These are phyloP conservation scores for Colletotrichum gloeosporioides DNA, from an alignment of 2,329 filamentous ascomycete species.

Conservation along the genomic window DNA sequence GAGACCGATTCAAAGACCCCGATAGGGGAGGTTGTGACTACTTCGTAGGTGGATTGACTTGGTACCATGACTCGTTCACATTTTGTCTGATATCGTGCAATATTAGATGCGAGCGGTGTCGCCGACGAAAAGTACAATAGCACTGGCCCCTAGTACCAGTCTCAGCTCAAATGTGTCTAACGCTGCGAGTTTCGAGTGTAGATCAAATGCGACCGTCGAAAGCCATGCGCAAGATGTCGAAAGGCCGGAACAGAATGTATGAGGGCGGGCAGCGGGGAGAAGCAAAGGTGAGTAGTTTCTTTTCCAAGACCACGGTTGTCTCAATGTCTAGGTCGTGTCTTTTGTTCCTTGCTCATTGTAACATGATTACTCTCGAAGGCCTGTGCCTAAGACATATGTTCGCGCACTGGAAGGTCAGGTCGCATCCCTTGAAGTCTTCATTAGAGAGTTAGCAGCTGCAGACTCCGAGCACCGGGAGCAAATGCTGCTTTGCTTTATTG, in stretches of 20 bases:
- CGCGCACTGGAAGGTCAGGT: constrained; percentile 53
- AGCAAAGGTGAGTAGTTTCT: constrained; percentile 39
- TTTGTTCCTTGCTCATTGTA: background rate
- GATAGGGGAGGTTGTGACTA: background rate
- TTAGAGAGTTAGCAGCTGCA: constrained; percentile 47
- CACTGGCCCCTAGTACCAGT: background rate
- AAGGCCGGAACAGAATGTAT: constrained; percentile 45
- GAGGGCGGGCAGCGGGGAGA: constrained; percentile 45
- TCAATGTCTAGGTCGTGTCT: background rate
- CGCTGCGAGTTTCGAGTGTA: constrained; percentile 32
- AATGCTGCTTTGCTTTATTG: background rate
- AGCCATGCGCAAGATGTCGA: constrained; percentile 55
- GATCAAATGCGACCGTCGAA: constrained; percentile 58
- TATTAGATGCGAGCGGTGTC: constrained; percentile 47
- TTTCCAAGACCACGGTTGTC: background rate
- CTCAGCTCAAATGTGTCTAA: background rate
- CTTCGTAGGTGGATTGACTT: background rate
- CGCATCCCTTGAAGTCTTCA: constrained; percentile 48
- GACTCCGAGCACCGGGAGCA: constrained; percentile 27
- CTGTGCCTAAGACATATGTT: constrained; percentile 50
- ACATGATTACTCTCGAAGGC: constrained; percentile 32
- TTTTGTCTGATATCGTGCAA: background rate
- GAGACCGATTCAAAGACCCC: background rate
- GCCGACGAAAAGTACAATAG: constrained; percentile 44
- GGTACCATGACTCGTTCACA: background rate